Evolutionary conservation across 2,329 filamentous ascomycete genomes (phyloP).

Genomic region (Calonectria naviculata): DNA sequence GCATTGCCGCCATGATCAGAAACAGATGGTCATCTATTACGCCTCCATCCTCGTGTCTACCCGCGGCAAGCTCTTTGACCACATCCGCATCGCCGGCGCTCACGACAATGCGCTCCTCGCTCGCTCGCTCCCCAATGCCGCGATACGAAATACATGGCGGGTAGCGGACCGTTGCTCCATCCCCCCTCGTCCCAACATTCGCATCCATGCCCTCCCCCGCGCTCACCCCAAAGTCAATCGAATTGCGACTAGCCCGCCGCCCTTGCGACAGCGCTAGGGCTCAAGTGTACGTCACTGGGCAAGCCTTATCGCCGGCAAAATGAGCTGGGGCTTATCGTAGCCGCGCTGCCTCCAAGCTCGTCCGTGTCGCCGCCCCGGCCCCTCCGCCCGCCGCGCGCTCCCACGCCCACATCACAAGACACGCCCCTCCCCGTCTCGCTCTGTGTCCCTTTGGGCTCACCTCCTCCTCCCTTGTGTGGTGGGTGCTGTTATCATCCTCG

Average conservation of each 20-base stretch:
- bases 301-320: slow-evolving; percentile 36
- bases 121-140: background rate
- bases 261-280: background rate
- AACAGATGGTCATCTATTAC: background rate
- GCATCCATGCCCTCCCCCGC: background rate
- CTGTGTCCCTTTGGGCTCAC: background rate
- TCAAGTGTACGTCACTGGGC: slow-evolving; percentile 36
- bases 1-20: background rate
- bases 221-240: background rate
- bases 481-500: background rate
- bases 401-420: slow-evolving; percentile 19
- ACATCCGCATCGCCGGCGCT: background rate
- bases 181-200: background rate
- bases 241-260: slow-evolving; percentile 9
- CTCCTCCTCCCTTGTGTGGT: background rate
- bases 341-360: slow-evolving; percentile 30
- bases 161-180: slow-evolving; percentile 16
- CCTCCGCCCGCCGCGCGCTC: slow-evolving; percentile 9
- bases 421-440: slow-evolving; percentile 7
- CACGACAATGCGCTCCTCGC: background rate
- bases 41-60: background rate
- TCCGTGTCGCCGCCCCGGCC: background rate
- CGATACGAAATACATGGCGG: slow-evolving; percentile 7
- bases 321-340: slow-evolving; percentile 38
- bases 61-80: background rate